Conservation (phyloP, 176 grass and related monocot species). For the Sorghum bicolor region DNA sequence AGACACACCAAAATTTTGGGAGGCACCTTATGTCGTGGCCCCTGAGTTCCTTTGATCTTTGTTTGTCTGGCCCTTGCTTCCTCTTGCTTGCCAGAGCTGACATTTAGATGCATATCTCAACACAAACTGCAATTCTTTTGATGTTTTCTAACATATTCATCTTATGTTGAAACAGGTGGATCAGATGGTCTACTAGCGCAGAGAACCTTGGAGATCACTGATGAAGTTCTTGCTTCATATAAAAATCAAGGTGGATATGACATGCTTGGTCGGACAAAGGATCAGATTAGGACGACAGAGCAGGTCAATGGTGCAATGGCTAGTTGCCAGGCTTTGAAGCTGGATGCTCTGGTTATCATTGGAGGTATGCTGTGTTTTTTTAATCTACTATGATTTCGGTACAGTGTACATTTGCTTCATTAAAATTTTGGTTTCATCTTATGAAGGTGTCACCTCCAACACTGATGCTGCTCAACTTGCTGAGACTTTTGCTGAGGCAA, state of each 20-base stretch:
- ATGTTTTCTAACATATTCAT: neutral
- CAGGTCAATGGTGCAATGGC: constrained; percentile 89
- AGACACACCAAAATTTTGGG: neutral
- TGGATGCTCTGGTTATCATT: constrained; percentile 92
- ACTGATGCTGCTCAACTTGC: constrained; percentile 96
- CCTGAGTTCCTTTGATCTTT: neutral
- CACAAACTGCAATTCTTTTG: neutral
- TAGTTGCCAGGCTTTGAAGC: constrained; percentile 76
- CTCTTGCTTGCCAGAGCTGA: neutral
- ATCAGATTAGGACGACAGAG: constrained; percentile 97
- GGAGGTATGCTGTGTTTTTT: constrained; percentile 59
- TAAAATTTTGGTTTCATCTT: constrained; percentile 11
- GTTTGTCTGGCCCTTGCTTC: neutral
- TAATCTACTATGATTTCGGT: constrained; percentile 1
- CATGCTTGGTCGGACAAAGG: constrained; percentile 94
- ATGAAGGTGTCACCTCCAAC: constrained; percentile 94
- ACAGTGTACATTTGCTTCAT: neutral
- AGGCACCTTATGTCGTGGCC: neutral
- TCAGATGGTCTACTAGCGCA: constrained; percentile 93
- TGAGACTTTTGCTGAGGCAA: constrained; percentile 93
- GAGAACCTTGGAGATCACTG: constrained; percentile 88
- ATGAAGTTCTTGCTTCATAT: constrained; percentile 87
- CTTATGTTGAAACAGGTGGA: constrained; percentile 62
- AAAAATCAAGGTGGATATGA: constrained; percentile 99
- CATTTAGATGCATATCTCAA: neutral